Evolutionary conservation across 768 basidiomycete genomes (phyloP), one percentile per base, ranked within the genome.

Genomic region (Nidularia sp.): DNA sequence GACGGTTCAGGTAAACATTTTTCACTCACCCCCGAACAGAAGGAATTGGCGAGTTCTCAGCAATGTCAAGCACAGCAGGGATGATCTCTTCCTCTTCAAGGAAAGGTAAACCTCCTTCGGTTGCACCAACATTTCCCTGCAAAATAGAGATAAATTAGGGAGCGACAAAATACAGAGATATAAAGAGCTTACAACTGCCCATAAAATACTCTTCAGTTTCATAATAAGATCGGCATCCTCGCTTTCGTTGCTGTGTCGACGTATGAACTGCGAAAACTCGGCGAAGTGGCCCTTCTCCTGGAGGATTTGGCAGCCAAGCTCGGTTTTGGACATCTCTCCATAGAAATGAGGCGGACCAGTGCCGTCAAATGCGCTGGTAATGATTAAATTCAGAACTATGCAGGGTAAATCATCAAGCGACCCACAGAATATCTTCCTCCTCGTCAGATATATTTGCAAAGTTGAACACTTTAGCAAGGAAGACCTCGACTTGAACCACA

Each of bases 321-420:
- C 89, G 2, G 97, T 98, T 68, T 97, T 98, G 45, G 94, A 88
- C 81, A 98, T 90, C 68, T 98, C 96, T 18, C 96, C 96, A 60
- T 98, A 96, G 69, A 99, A 98, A 66, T 99, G 95, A 1, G 90
- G 85, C 2, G 96, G 97, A 9, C 93, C 90, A 8, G 86, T 86
- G 9, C 88, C 89, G 49, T 94, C 93, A 53, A 90, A 91, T 15
- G 80, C 78, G n/a, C 86, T 88, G 32, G 4, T 25, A 48, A 34
- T 34, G 7, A 25, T 2, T 48, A 48, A 8, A 31, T n/a, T 6
- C 45, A 46, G 29, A 10, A 41, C 39, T 41, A 12, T 48, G 13
- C 7, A 32, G 33, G 34, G 10, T 48, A 13, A 43, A 18, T n/a
- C 44, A 35, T 34, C 25, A 52, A 29, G 25, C 39, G 44, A 70